Conservation (phyloP, 176 grass and related monocot species). For the Cymbopogon citratus region DNA sequence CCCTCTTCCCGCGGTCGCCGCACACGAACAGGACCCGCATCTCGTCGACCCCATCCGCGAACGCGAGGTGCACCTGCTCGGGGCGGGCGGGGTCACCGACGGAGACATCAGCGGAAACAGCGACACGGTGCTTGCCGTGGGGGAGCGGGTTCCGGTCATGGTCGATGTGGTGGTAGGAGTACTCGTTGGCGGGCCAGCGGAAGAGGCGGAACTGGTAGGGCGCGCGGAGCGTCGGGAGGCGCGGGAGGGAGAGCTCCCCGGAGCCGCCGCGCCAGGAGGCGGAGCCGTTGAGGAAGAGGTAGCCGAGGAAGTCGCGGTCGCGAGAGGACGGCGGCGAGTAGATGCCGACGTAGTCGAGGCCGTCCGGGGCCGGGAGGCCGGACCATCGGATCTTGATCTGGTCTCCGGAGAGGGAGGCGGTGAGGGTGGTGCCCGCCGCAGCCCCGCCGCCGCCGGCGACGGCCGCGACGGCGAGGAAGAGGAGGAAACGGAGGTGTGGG, state of each 20-base stretch:
- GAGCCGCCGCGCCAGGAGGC: slow-evolving; percentile 42
- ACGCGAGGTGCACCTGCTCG: slow-evolving; percentile 77
- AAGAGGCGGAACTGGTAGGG: slow-evolving; percentile 85
- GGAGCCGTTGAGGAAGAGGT: slow-evolving; percentile 87
- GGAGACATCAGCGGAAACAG: slow-evolving; percentile 41
- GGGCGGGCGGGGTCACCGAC: slow-evolving; percentile 41
- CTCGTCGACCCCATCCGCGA: slow-evolving; percentile 67
- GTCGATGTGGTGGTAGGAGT: slow-evolving; percentile 58
- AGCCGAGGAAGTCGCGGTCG: slow-evolving; percentile 73
- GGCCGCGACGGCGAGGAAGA: slow-evolving; percentile 35
- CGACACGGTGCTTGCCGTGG: slow-evolving; percentile 51
- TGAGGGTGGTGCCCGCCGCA: slow-evolving; percentile 37
- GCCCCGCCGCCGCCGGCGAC: slow-evolving; percentile 40
- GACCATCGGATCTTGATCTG: slow-evolving; percentile 62
- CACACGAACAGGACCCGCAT: slow-evolving; percentile 89
- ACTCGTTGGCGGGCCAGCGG: slow-evolving; percentile 67
- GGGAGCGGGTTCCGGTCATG: slow-evolving; percentile 78
- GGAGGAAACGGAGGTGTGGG: slow-evolving; percentile 6
- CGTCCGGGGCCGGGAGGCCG: slow-evolving; percentile 53
- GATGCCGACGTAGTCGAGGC: slow-evolving; percentile 76
- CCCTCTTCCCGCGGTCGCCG: slow-evolving; percentile 41
- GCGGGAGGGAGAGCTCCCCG: slow-evolving; percentile 55
- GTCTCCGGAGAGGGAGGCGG: slow-evolving; percentile 29
- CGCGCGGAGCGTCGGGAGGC: slow-evolving; percentile 56
- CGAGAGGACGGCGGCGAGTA: slow-evolving; percentile 76